Percentiles rank a stretch among this genome's conserved stretches.
Evolutionary conservation across 768 basidiomycete genomes (phyloP).

Genomic region (Psilocybe tampanensis): DNA sequence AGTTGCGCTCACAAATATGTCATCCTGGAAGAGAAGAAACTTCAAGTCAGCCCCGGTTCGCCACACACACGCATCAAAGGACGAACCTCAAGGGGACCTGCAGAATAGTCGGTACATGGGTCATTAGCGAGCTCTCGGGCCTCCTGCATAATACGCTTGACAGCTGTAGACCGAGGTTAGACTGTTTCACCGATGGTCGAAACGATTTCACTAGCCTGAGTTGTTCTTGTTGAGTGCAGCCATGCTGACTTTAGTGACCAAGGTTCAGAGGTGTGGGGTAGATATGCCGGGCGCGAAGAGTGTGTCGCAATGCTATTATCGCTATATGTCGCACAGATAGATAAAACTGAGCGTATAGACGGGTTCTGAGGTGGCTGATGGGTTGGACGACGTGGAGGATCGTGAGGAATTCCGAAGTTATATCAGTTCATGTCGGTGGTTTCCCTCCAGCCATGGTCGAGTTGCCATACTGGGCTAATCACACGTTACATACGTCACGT

Average conservation of each 20-base stretch:
- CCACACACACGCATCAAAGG: slow-evolving; percentile 8
- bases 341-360: not conserved
- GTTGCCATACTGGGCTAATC: not conserved
- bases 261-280: not conserved
- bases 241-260: slow-evolving; percentile 21
- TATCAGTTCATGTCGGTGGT: slow-evolving; percentile 3
- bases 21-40: slow-evolving; percentile 56
- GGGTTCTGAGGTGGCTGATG: slow-evolving; percentile 3
- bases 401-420: slow-evolving; percentile 19
- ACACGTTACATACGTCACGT: not conserved
- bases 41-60: slow-evolving; percentile 3
- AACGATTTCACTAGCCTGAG: slow-evolving; percentile 55
- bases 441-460: slow-evolving; percentile 3
- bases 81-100: slow-evolving; percentile 76
- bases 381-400: slow-evolving; percentile 25
- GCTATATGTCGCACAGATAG: not conserved
- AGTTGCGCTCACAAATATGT: slow-evolving; percentile 74
- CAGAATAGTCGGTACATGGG: slow-evolving; percentile 84
- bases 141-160: slow-evolving; percentile 98
- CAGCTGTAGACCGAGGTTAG: slow-evolving; percentile 48
- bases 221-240: slow-evolving; percentile 84
- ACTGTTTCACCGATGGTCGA: not conserved
- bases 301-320: not conserved
- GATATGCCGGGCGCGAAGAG: not conserved
- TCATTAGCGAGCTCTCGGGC: slow-evolving; percentile 87